Evolutionary conservation across 257 asterid genomes (phyloP).

Genomic region (Solanum habrochaites): DNA sequence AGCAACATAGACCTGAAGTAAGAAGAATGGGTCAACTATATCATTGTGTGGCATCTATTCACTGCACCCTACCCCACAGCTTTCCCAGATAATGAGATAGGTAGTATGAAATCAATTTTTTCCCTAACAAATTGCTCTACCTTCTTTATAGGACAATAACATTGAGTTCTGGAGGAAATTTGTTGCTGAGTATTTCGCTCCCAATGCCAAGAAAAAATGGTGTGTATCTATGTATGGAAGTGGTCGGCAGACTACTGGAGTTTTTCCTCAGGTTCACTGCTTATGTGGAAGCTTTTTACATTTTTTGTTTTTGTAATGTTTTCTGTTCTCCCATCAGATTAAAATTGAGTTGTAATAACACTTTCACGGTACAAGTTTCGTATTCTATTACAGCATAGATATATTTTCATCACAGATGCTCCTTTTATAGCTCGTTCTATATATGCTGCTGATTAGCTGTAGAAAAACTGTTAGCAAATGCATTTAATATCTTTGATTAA

Average conservation of each 20-base stretch:
- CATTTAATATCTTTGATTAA: background rate
- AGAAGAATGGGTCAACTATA: background rate
- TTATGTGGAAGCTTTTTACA: background rate
- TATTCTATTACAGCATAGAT: background rate
- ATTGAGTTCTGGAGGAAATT: slow-evolving; percentile 89
- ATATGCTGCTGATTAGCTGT: background rate
- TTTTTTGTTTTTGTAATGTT: background rate
- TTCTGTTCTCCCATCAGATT: background rate
- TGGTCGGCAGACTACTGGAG: slow-evolving; percentile 92
- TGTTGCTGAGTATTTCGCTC: slow-evolving; percentile 80
- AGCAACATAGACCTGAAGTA: slow-evolving; percentile 93
- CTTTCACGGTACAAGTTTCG: no score
- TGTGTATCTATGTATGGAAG: slow-evolving; percentile 96
- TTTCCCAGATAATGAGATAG: background rate
- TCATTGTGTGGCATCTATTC: background rate
- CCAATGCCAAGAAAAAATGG: slow-evolving; percentile 96
- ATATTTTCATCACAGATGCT: background rate
- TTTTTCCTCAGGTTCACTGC: slow-evolving; percentile 80
- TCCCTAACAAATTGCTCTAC: background rate
- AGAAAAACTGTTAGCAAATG: background rate
- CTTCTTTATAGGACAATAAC: slow-evolving; percentile 57
- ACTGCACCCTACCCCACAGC: background rate
- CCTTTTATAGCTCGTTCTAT: background rate
- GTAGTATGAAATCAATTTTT: background rate
- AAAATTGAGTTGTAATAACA: background rate